Base-by-base conservation (phyloP, 1,284 basidiomycete genomes). In the Caloboletus firmus region DNA sequence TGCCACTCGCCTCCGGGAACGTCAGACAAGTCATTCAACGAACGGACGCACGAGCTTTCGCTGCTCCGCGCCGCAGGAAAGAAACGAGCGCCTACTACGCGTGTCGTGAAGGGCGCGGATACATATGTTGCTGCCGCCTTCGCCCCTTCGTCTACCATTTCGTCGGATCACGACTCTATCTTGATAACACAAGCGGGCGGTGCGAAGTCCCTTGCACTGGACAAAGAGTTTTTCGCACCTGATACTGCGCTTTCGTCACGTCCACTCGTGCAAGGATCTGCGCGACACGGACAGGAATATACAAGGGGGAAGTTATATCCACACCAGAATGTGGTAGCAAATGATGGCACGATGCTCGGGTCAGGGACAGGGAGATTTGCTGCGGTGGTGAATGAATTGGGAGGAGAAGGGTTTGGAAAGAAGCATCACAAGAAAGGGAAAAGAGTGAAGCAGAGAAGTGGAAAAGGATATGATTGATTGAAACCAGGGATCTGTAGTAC, bases 341-440 rank as follows among this genome's bases (percentile, higher is more conserved):
- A 92, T 54, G 88, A 94, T 67, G 94, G 93, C 3, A 84, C 79
- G 26, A 75, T 76, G 17, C 65, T 91, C 46, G 74, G 70, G 39
- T 77, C 76, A 11, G 74, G 72, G 41, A 76, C 76, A 13, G 80
- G 76, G 13, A 74, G 76, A 54, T 69, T 80, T 15, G 75, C 76
- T 11, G 67, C 76, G 2, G 70, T 83, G n/a, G 61, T 82, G 51
- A 76, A 75, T 41, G 79, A 72, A 51, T 70, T 74, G 41, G 76
- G 73, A 18, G 76, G 69, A 22, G 76, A 77, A 39, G 59, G 67
- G 22, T 65, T 66, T 31, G 82, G 83, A 20, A 98, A 97, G 78
- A 95, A 94, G 70, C 88, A 91, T 64, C 91, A 93, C 77, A 98
- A 95, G 76, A 90, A 87, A 65, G 75, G 81, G 74, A 86, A 92